Evolutionary conservation across 106 monocot genomes (phyloP), one percentile per base, ranked within the genome.

Genomic region (Dactylorhiza incarnata): DNA sequence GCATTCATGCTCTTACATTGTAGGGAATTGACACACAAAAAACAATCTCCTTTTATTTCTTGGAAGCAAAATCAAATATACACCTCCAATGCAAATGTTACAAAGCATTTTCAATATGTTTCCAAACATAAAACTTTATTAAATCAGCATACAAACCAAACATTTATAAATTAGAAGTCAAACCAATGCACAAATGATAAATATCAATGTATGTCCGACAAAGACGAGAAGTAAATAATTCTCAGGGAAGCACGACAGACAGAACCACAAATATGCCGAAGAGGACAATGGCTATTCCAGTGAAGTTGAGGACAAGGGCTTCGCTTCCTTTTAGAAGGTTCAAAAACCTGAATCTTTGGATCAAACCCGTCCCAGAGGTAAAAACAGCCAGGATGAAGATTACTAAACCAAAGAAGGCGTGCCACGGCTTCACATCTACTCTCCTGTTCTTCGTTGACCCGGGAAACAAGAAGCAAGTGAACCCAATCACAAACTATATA

Each of bases 331-430:
- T 68, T 7, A 52, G 3, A 49, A 82, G 75, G 0, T 5, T 8
- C 16, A 52, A 15, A 71, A 62, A 47, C 46, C 58, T 17, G 47
- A 75, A 74, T 48, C 71, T 85, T 76, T 76, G 62, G 7, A 58
- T 52, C 44, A 85, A 44, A 10, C 85, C 85, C 2, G 76, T 82
- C 67, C 73, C 85, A 11, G 85, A 75, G 9, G 75, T 75, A 75
- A 58, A 52, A 4, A 85, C 55, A 1, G 75, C 78, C 75, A 82
- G 53, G 17, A 79, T 10, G 73, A 85, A 85, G 52, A 85, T 75
- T 5, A 58, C 59, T 17, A 78, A 3, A 0, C 85, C 85, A 23
- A 82, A 54, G 49, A 82, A 82, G 4, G 72, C 74, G 55, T 85
- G 85, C 85, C 81, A 82, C 17, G 85, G 82, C 12, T 66, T 19